Evolutionary conservation across 305 asterid species (phyloP), one percentile per base, ranked within the genome.

Genomic region (Andrographis paniculata): DNA sequence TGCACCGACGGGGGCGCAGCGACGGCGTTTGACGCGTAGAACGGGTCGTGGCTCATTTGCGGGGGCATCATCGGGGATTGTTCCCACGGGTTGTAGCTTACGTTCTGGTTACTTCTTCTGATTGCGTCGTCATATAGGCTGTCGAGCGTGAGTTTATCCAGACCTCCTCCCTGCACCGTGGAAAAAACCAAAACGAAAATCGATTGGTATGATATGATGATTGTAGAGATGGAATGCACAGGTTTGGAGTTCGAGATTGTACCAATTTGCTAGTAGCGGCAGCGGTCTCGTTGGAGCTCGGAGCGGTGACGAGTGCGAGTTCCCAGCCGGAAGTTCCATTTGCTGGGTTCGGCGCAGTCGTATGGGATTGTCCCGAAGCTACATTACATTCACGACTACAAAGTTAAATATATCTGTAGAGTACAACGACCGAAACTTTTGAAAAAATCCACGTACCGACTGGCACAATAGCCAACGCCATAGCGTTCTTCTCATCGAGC

Each of bases 41-140:
- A 87, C 4, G 94, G 95, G 49, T 76, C 94, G 15, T 72, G 84
- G 9, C 64, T 60, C 12, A 60, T 45, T 21, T 70, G 78, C 8
- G 66, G 30, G 30, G 30, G 67, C 71, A 62, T 62, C 78, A 71
- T 66, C 15, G 84, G 73, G 38, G 60, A 58, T 64, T 66, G 78
- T 52, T 87, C 91, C 99, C 99, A 92, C 14, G 96, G 99, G 50
- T 79, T 87, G 79, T 91, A 83, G 62, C 94, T 80, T 14, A 65
- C 63, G 23, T 61, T 67, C 55, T 84, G 94, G 85, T 61, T 87
- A 64, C 52, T 81, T 73, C 83, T 76, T 79, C 95, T 58, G 39
- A 84, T 69, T 48, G 99, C 99, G 22, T 92, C 99, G 16, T 92
- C 97, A 21, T 92, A 87, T 44, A 92, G 75, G 69, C 97, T 92